Conservation (phyloP, 78 protist species). For the Dictyostelium capitatum region DNA sequence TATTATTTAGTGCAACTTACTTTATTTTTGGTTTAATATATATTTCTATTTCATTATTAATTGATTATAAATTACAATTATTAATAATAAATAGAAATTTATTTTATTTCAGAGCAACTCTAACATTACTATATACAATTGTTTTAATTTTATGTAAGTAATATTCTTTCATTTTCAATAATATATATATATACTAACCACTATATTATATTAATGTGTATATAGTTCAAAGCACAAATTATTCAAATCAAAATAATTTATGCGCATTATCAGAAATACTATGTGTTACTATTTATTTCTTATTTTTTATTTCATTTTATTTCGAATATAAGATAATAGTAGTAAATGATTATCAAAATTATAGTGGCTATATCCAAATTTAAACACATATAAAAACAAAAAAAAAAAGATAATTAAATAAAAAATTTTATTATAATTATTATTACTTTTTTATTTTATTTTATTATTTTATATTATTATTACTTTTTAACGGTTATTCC, state of each 20-base stretch:
- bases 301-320: background rate
- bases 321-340: background rate
- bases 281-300: background rate
- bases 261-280: background rate
- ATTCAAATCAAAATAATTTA: background rate
- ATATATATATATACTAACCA: background rate
- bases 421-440: no score
- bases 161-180: background rate
- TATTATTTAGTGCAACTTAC: background rate
- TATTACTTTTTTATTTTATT: no score
- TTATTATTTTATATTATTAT: no score
- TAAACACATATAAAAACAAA: no score
- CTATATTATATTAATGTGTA: background rate
- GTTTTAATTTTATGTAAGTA: background rate
- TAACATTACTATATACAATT: background rate
- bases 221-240: constrained; percentile 7
- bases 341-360: background rate
- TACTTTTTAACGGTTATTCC: no score
- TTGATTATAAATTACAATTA: background rate
- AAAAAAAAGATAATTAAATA: no score
- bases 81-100: background rate
- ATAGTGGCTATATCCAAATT: no score
- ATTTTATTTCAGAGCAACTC: background rate
- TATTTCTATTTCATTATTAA: background rate
- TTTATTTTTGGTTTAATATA: constrained; percentile 6